These are phyloP conservation scores for Globisporangium emineosum DNA, from an alignment of 352 stramenopile species.

Conservation along the genomic window DNA sequence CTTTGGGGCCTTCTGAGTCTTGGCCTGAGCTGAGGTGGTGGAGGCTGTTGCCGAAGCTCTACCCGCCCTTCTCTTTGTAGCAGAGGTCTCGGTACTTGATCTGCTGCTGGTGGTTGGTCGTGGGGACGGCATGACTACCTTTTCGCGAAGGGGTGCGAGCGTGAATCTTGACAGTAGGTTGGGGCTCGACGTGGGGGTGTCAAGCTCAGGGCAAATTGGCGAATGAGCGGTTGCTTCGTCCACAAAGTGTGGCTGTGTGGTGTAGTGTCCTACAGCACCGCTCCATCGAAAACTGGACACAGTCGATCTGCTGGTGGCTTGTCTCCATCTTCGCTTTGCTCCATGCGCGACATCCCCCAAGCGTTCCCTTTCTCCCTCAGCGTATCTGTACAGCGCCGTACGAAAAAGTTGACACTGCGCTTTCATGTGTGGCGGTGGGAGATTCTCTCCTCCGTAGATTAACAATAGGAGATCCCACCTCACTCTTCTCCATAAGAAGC, in stretches of 20 bases:
- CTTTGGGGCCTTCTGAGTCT: no score
- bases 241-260: no score
- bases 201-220: not conserved
- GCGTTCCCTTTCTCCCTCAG: no score
- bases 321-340: not conserved
- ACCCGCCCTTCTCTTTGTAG: not conserved
- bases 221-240: not conserved
- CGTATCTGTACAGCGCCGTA: not conserved
- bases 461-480: not conserved
- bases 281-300: not conserved
- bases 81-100: not conserved
- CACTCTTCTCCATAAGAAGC: not conserved
- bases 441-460: not conserved
- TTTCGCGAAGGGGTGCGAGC: not conserved
- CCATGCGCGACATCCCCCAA: not conserved
- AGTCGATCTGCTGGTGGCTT: not conserved
- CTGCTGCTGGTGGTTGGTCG: not conserved
- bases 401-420: not conserved
- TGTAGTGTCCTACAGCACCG: not conserved
- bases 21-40: no score
- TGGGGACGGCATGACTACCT: not conserved
- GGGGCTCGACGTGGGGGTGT: not conserved
- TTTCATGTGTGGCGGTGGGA: not conserved
- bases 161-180: no score
- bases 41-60: no score